Percentiles rank a stretch among this genome's conserved stretches.
phyloP scores from a whole-genome alignment of 139 green algal species.

The Micractinium sp. region DNA sequence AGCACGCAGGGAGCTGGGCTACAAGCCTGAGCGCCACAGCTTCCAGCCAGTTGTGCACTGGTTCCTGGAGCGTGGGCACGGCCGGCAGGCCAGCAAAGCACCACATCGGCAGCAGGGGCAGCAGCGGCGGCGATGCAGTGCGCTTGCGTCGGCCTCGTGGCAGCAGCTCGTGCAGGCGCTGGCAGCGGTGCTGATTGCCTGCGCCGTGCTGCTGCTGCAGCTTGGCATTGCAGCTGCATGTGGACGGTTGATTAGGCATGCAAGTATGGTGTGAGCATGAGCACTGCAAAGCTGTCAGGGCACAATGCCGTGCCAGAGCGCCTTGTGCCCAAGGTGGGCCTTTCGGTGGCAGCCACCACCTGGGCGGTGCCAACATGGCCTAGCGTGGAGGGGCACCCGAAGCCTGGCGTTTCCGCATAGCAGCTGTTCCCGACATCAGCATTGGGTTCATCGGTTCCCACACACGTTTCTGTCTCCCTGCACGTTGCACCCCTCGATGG shows the following conservation, averaged over 20 bases:
- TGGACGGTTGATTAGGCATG: background rate
- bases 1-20: slow-evolving; percentile 25
- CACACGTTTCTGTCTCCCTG: too few relatives aligned
- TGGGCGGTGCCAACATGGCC: too few relatives aligned
- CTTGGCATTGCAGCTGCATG: background rate
- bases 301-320: too few relatives aligned
- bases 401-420: too few relatives aligned
- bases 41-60: slow-evolving; percentile 32
- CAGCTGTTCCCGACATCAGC: too few relatives aligned
- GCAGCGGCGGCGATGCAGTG: background rate
- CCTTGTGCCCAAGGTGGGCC: too few relatives aligned
- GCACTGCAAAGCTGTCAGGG: too few relatives aligned
- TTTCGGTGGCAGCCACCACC: too few relatives aligned
- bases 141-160: background rate
- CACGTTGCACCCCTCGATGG: too few relatives aligned
- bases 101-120: background rate
- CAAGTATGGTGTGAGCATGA: background rate
- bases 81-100: background rate
- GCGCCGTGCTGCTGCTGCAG: background rate
- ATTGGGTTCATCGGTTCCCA: too few relatives aligned
- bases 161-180: background rate
- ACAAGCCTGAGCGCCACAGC: background rate
- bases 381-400: too few relatives aligned
- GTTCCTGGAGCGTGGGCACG: slow-evolving; percentile 21
- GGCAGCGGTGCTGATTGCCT: background rate